A percentile compares a stretch with the other conserved stretches of the same genome.
These are phyloP conservation scores for Solanum tacnaense DNA, from an alignment of 257 asterid species.

Conservation along the genomic window DNA sequence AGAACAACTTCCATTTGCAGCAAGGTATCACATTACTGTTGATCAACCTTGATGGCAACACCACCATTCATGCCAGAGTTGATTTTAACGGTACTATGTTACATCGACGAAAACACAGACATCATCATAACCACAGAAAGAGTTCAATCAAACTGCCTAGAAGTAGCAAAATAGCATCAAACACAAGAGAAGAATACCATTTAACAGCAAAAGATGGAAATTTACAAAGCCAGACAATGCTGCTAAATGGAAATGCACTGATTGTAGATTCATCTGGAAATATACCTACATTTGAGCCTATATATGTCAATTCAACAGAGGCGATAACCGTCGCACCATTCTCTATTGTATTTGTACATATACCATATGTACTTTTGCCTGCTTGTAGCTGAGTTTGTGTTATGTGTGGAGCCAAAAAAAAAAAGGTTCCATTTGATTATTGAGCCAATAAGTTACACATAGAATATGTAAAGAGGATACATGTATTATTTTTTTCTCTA, in stretches of 20 bases:
- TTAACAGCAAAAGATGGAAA: slow-evolving; percentile 63
- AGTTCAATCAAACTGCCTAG: slow-evolving; percentile 9
- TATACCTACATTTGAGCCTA: slow-evolving; percentile 51
- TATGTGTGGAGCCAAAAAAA: not conserved
- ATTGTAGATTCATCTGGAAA: slow-evolving; percentile 30
- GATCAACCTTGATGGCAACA: slow-evolving; percentile 63
- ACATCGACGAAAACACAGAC: slow-evolving; percentile 12
- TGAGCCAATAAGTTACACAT: not conserved
- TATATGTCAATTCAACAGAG: slow-evolving; percentile 34
- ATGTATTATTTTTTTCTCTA: not conserved
- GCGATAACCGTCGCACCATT: slow-evolving; percentile 45
- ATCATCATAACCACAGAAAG: slow-evolving; percentile 18
- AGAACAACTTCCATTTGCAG: slow-evolving; percentile 29
- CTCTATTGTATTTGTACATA: slow-evolving; percentile 72
- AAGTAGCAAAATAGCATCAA: slow-evolving; percentile 4
- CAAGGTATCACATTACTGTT: slow-evolving; percentile 52
- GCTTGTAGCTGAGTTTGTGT: slow-evolving; percentile 41
- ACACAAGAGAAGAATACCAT: slow-evolving; percentile 72
- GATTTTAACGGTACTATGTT: slow-evolving; percentile 16
- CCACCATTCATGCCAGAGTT: slow-evolving; percentile 24
- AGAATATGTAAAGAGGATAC: not conserved
- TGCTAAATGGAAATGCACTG: slow-evolving; percentile 59
- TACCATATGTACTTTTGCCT: slow-evolving; percentile 39
- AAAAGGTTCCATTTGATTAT: slow-evolving; percentile 4
- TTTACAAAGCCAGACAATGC: slow-evolving; percentile 54